Evolutionary conservation across 164 flowering plant species (phyloP), one percentile per base, ranked within the genome.

Genomic region (Aristolochia fimbriata): DNA sequence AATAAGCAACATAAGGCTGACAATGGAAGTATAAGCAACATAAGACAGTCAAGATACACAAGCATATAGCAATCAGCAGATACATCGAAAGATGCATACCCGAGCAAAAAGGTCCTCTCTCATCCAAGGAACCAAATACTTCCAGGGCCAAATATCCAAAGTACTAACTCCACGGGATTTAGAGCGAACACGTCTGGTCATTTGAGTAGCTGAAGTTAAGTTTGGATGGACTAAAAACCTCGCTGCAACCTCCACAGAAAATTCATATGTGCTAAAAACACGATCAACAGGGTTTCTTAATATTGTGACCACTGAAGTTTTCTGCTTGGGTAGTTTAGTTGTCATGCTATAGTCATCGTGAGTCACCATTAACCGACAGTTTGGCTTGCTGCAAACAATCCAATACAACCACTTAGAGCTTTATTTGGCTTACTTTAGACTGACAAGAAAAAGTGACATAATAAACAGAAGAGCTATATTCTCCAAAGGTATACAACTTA

Each of bases 111-210:
- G 76, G 71, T 93, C 99, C 68, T 83, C 86, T 71, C 92, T 88
- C 94, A 93, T 93, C 99, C 99, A 93, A 22, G 99, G 97, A 64
- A 88, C 96, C 80, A 93, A 73, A 77, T 90, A 90, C 74, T 93
- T 93, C 99, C 99, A 93, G 7, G 97, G 97, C 99, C 99, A 93
- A 64, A 94, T 91, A 81, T 90, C 93, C 61, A 91, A 74, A 11
- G 99, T 91, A 68, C 93, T 91, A 33, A 86, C 78, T 74, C 73
- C 87, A 11, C 63, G 67, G 43, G 50, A 64, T 68, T 78, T 84
- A 43, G 75, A 20, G 15, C 86, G 84, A 61, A 78, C 9, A 2
- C 75, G 79, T 56, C 55, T 47, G 65, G 78, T 62, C 90, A 90
- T 79, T 79, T 58, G 62, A 59, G 75, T 74, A 15, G 84, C 91